phyloP scores from a whole-genome alignment of 169 alveolate genomes.

The Eimeria zaria region DNA sequence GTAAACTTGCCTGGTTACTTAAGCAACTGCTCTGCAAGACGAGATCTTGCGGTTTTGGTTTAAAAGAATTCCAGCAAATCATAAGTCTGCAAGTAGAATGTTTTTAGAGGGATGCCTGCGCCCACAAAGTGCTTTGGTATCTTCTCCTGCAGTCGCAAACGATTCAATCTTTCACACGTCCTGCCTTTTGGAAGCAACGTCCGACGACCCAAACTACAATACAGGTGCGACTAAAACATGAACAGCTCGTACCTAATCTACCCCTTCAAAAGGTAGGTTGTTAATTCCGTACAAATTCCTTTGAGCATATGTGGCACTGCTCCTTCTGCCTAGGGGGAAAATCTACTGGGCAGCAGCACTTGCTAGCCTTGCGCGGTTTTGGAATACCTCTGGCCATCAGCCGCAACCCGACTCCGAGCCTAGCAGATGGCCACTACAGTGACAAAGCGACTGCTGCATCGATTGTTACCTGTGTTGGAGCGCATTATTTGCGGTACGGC shows the following conservation, averaged over 20 bases:
- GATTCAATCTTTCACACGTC: slow-evolving; percentile 10
- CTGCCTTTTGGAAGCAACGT: slow-evolving; percentile 5
- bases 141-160: neutral
- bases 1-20: neutral
- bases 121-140: neutral
- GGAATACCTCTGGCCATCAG: slow-evolving; percentile 59
- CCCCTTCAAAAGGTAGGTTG: neutral
- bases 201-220: slow-evolving; percentile 44
- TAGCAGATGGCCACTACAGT: neutral
- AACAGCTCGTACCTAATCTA: neutral
- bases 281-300: neutral
- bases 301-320: neutral
- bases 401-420: neutral
- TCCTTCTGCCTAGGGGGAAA: neutral
- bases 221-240: slow-evolving; percentile 4
- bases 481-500: slow-evolving; percentile 52
- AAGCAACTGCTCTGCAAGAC: neutral
- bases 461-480: slow-evolving; percentile 29
- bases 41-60: neutral
- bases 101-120: neutral
- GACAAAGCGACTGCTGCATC: slow-evolving; percentile 25
- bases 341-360: neutral
- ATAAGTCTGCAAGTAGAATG: neutral
- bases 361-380: slow-evolving; percentile 44
- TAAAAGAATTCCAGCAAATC: neutral